A percentile compares a stretch with the other conserved stretches of the same genome.
Conservation (phyloP, 805 yeast genomes). For the Huiozyma naganishii region DNA sequence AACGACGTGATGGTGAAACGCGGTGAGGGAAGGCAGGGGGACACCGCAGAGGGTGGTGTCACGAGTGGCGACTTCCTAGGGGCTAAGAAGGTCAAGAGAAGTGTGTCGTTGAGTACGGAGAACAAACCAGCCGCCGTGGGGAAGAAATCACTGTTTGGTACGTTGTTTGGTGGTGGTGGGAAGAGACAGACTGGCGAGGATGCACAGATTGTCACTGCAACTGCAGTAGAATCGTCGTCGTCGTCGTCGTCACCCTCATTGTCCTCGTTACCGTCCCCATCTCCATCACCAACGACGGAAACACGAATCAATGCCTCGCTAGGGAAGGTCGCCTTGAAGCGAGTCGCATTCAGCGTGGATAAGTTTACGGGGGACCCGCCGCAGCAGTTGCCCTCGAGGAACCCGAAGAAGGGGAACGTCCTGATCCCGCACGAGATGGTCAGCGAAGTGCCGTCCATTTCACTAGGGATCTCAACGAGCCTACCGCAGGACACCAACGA, state of each 20-base stretch:
- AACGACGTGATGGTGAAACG: background rate
- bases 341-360: constrained; percentile 71
- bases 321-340: constrained; percentile 33
- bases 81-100: constrained; percentile 1
- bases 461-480: constrained; percentile 51
- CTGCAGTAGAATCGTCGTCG: background rate
- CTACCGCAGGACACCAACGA: constrained; percentile 8
- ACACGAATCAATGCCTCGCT: background rate
- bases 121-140: constrained; percentile 3
- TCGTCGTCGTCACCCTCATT: constrained; percentile 2
- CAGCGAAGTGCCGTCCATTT: constrained; percentile 49
- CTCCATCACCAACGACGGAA: constrained; percentile 1
- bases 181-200: constrained; percentile 6
- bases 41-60: background rate
- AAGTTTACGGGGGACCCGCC: constrained; percentile 74
- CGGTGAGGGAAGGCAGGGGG: background rate
- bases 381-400: constrained; percentile 83
- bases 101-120: constrained; percentile 11
- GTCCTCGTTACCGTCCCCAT: constrained; percentile 5
- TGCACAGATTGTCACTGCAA: background rate
- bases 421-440: constrained; percentile 55
- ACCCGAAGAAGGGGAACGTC: constrained; percentile 72
- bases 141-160: constrained; percentile 20
- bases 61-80: background rate
- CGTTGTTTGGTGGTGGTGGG: constrained; percentile 14